phyloP scores from a whole-genome alignment of 2,329 filamentous ascomycete species.

The Cladosporium sp. region DNA sequence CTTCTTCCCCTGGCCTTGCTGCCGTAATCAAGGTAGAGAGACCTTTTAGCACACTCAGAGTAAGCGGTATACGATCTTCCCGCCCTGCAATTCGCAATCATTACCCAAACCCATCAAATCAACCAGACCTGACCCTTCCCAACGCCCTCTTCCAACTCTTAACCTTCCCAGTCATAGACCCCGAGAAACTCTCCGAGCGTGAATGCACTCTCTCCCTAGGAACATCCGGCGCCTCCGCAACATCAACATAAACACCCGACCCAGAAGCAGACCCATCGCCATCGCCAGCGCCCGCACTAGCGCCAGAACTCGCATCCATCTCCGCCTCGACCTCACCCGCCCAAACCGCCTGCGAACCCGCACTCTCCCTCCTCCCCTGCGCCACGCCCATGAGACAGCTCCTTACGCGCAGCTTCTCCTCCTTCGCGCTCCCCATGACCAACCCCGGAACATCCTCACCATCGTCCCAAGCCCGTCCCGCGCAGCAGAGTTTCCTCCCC shows the following conservation, averaged over 20 bases:
- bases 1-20: no score
- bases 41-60: no score
- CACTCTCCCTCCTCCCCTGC: background rate
- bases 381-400: conserved; percentile 9
- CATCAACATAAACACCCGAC: background rate
- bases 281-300: background rate
- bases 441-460: background rate
- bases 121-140: conserved; percentile 2
- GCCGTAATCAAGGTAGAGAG: no score
- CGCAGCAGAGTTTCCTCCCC: conserved; percentile 29
- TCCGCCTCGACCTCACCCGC: background rate
- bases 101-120: no score
- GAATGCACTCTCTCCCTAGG: conserved; percentile 4
- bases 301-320: background rate
- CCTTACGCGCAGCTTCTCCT: conserved; percentile 1
- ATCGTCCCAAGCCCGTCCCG: conserved; percentile 13
- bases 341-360: background rate
- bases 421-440: background rate
- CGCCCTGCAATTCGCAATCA: no score
- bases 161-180: background rate
- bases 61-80: no score
- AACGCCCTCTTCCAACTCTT: conserved; percentile 1
- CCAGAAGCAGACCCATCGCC: background rate
- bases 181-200: conserved; percentile 3
- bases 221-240: conserved; percentile 7